Evolutionary conservation across 2,329 filamentous ascomycete genomes (phyloP), one percentile per base, ranked within the genome.

Genomic region (Colletotrichum sojae): DNA sequence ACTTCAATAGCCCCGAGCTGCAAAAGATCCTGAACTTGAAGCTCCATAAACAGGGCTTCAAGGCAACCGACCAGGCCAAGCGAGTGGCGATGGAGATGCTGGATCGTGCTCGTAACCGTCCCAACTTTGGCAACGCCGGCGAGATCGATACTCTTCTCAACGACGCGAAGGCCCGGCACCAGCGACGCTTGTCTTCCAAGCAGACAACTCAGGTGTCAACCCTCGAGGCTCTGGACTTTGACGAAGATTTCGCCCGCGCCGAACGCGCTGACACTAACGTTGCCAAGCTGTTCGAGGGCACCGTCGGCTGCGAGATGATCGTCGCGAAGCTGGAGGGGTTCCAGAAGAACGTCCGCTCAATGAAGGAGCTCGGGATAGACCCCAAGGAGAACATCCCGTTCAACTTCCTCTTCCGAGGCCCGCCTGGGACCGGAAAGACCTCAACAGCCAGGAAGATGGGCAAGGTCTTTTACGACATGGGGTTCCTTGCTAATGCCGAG

Each of bases 391-490:
- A 86, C 12, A 83, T 93, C 0, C 90, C 91, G 0, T 92, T 91
- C 75, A 91, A 87, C 69, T 93, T 93, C 72, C 73, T 94, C 0
- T 94, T 94, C 78, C 85, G 88, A 0, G 91, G 92, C 0, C 80
- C 81, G 0, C 89, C 90, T 15, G 90, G 89, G 0, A 94, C 92
- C 0, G 92, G 92, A 0, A 94, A 94, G 74, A 94, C 92, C 0
- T 90, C 90, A 0, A 93, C 84, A 0, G 93, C 93, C 0, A 81
- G 85, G n/a, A 92, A 90, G 70, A 92, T 95, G 85, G 92, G 92
- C 4, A 87, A 93, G 70, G 83, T 95, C 0, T 95, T 89, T 4
- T 70, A 73, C 25, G 89, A 94, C 72, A 88, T 94, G 84, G 91
- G 91, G 0, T 87, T 94, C 40, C 79, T 95, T 0, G 79, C 87